Conservation (phyloP, 1,284 basidiomycete species). For the Pseudozyma tsukubaensis region DNA sequence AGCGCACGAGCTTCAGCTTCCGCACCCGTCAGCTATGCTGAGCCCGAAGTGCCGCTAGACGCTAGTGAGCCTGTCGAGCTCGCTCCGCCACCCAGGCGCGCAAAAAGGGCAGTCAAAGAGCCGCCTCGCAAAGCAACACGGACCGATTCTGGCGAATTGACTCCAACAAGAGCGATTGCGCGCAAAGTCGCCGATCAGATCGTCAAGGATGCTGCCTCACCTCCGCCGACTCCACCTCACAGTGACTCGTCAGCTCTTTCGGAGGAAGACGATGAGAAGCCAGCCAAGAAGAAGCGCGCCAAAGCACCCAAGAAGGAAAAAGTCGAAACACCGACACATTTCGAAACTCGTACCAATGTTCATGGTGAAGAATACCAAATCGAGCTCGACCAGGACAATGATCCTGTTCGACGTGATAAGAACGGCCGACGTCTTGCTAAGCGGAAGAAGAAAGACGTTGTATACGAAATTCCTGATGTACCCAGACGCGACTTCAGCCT, state of each 20-base stretch:
- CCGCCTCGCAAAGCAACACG: not conserved
- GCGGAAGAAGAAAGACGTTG: conserved; percentile 73
- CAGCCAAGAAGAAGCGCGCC: conserved; percentile 21
- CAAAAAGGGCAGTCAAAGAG: conserved; percentile 14
- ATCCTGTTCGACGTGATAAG: conserved; percentile 68
- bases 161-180: conserved; percentile 17
- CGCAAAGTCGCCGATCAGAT: conserved; percentile 20
- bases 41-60: conserved; percentile 16
- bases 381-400: conserved; percentile 55
- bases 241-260: conserved; percentile 26
- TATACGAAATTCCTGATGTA: conserved; percentile 77
- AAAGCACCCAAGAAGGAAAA: conserved; percentile 35
- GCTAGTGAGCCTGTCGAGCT: not conserved
- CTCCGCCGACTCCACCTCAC: conserved; percentile 21
- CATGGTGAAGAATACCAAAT: conserved; percentile 47
- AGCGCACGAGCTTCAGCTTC: conserved; percentile 37
- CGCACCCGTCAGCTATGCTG: conserved; percentile 24
- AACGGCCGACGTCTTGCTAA: conserved; percentile 71
- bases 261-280: conserved; percentile 16
- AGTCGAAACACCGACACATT: conserved; percentile 35
- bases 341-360: conserved; percentile 40
- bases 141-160: not conserved
- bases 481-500: conserved; percentile 51
- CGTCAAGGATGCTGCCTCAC: conserved; percentile 18
- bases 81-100: conserved; percentile 14